These are phyloP conservation scores for Salix caprea DNA, from an alignment of 345 rosid genomes.

Conservation along the genomic window DNA sequence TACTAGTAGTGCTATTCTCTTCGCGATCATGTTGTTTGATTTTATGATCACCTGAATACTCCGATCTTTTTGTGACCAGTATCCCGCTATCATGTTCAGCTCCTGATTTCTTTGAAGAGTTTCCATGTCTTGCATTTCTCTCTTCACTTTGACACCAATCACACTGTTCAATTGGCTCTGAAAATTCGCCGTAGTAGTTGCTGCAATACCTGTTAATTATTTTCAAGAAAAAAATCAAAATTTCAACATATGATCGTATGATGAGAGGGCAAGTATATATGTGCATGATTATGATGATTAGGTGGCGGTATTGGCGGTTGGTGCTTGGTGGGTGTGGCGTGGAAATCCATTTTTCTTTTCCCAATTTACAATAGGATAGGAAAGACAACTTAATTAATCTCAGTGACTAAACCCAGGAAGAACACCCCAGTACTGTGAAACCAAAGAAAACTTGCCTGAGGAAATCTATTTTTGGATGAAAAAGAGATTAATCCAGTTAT, in stretches of 20 bases:
- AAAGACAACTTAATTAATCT: not conserved
- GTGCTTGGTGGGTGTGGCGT: slow-evolving; percentile 15
- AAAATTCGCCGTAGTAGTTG: slow-evolving; percentile 64
- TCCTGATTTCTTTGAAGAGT: slow-evolving; percentile 42
- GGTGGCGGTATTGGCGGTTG: slow-evolving; percentile 13
- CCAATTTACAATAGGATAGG: not conserved
- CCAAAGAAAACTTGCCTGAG: not conserved
- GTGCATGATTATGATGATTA: not conserved
- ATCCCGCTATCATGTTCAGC: slow-evolving; percentile 32
- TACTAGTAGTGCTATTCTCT: slow-evolving; percentile 31
- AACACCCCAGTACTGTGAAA: not conserved
- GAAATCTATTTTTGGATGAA: not conserved
- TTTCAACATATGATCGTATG: not conserved
- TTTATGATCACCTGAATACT: slow-evolving; percentile 45
- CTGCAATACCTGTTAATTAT: slow-evolving; percentile 67
- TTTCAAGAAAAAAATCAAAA: not conserved
- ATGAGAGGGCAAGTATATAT: not conserved
- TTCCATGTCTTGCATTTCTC: slow-evolving; percentile 35
- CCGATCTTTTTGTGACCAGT: slow-evolving; percentile 44
- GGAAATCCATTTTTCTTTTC: not conserved
- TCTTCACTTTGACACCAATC: slow-evolving; percentile 92
- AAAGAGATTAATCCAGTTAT: slow-evolving; percentile 26
- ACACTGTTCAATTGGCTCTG: slow-evolving; percentile 60
- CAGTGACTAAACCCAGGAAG: not conserved
- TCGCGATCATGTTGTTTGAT: slow-evolving; percentile 54